Percentiles rank a stretch among this genome's conserved stretches.
These are phyloP conservation scores for Desmodesmus armatus DNA, from an alignment of 139 green algal species.

Conservation along the genomic window DNA sequence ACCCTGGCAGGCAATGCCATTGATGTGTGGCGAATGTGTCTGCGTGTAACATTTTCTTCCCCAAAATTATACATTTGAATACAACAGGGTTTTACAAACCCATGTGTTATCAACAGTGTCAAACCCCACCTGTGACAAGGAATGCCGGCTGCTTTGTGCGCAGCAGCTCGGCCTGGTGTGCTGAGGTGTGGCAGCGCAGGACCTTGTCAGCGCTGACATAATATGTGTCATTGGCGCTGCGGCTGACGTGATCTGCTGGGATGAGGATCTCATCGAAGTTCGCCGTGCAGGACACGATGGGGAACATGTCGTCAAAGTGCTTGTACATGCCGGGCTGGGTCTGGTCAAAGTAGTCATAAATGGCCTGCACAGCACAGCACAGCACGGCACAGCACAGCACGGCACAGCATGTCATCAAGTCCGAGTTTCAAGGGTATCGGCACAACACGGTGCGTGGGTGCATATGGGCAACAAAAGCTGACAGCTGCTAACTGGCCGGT, in stretches of 20 bases:
- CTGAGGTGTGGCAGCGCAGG: slow-evolving; percentile 75
- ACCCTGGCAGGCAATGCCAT: no score
- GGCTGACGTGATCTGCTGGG: slow-evolving; percentile 89
- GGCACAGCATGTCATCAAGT: not conserved
- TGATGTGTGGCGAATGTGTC: no score
- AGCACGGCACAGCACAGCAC: no score
- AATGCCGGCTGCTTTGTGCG: slow-evolving; percentile 84
- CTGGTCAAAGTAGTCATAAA: slow-evolving; percentile 95
- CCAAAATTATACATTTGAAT: not conserved
- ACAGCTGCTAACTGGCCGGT: no score
- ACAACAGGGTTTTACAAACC: not conserved
- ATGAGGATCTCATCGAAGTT: slow-evolving; percentile 96
- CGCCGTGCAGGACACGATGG: slow-evolving; percentile 82
- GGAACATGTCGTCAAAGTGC: slow-evolving; percentile 92
- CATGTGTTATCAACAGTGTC: not conserved
- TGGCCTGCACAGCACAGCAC: no score
- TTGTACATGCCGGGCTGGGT: slow-evolving; percentile 72
- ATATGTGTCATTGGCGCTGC: slow-evolving; percentile 98
- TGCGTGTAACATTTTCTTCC: no score
- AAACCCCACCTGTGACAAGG: slow-evolving; percentile 81
- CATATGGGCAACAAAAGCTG: no score
- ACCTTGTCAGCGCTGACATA: slow-evolving; percentile 84
- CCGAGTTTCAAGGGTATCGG: no score
- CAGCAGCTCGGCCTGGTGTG: slow-evolving; percentile 90
- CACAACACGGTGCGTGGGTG: no score